Percentiles rank a stretch among this genome's conserved stretches.
These are phyloP conservation scores for Ulvella scutata DNA, from an alignment of 139 green algal genomes.

Conservation along the genomic window DNA sequence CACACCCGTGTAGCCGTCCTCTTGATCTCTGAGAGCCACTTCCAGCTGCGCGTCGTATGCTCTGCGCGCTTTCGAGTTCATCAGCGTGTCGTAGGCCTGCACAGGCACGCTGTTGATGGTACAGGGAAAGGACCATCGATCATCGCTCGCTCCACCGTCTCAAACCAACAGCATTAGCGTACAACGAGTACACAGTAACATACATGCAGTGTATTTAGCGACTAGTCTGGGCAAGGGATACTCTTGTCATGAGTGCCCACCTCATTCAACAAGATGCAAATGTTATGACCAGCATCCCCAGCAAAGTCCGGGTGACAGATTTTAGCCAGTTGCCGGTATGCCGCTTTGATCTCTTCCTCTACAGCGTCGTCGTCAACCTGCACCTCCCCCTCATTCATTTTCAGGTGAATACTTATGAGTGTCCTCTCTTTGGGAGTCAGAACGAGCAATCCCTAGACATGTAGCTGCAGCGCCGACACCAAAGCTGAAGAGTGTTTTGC, in stretches of 20 bases:
- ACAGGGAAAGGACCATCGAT: too few relatives aligned
- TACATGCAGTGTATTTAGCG: too few relatives aligned
- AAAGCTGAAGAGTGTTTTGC: too few relatives aligned
- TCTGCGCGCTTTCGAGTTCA: slow-evolving; percentile 20
- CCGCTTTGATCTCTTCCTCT: slow-evolving; percentile 52
- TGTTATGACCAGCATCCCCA: slow-evolving; percentile 54
- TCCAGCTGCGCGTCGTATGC: slow-evolving; percentile 52
- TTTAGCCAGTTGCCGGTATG: slow-evolving; percentile 45
- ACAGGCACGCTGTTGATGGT: too few relatives aligned
- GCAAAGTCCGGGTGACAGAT: slow-evolving; percentile 47
- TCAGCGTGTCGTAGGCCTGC: slow-evolving; percentile 36
- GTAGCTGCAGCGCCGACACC: too few relatives aligned
- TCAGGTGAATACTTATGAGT: neutral
- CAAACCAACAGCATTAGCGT: too few relatives aligned
- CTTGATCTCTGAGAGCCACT: slow-evolving; percentile 31
- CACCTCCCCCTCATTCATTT: neutral
- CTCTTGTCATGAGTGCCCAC: neutral
- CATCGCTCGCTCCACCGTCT: too few relatives aligned
- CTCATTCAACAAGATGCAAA: slow-evolving; percentile 81
- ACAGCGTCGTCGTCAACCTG: slow-evolving; percentile 48
- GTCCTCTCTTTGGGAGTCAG: too few relatives aligned
- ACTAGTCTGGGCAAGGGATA: too few relatives aligned
- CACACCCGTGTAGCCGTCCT: slow-evolving; percentile 53
- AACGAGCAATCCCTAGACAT: too few relatives aligned
- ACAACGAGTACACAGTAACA: too few relatives aligned